Conservation (phyloP, 805 yeast genomes). For the Hanseniaspora valbyensis region DNA sequence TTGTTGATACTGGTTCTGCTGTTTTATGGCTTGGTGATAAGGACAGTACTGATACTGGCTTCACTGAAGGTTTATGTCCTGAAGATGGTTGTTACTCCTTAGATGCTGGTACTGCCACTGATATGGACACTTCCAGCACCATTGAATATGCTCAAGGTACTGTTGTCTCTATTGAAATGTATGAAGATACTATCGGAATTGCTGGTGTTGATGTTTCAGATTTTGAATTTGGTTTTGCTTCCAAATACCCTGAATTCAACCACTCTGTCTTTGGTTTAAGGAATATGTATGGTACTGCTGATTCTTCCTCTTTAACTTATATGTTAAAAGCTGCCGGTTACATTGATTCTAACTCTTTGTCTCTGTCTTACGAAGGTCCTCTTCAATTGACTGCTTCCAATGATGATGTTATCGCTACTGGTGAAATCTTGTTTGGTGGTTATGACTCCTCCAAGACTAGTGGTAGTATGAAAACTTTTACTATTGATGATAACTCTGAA, state of each 20-base stretch:
- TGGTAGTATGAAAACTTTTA: neutral
- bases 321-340: neutral
- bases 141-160: slow-evolving; percentile 13
- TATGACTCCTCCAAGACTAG: neutral
- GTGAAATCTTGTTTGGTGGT: slow-evolving; percentile 16
- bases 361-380: slow-evolving; percentile 12
- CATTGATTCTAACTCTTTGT: slow-evolving; percentile 7
- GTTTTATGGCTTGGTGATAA: slow-evolving; percentile 14
- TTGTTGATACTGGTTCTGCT: slow-evolving; percentile 16
- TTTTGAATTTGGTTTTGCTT: slow-evolving; percentile 14
- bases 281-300: slow-evolving; percentile 10
- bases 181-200: neutral
- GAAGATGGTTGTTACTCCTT: neutral
- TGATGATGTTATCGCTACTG: slow-evolving; percentile 7
- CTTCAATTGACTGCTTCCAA: slow-evolving; percentile 1
- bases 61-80: neutral
- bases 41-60: neutral
- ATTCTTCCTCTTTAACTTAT: neutral
- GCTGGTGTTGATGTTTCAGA: slow-evolving; percentile 10
- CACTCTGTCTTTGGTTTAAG: slow-evolving; percentile 15
- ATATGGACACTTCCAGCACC: neutral
- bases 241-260: slow-evolving; percentile 7
- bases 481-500: slow-evolving; percentile 4
- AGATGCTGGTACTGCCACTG: neutral
- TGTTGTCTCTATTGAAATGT: slow-evolving; percentile 1